These are phyloP conservation scores for Trichoderma atroviride DNA, from an alignment of 2,329 filamentous ascomycete genomes.

Conservation along the genomic window DNA sequence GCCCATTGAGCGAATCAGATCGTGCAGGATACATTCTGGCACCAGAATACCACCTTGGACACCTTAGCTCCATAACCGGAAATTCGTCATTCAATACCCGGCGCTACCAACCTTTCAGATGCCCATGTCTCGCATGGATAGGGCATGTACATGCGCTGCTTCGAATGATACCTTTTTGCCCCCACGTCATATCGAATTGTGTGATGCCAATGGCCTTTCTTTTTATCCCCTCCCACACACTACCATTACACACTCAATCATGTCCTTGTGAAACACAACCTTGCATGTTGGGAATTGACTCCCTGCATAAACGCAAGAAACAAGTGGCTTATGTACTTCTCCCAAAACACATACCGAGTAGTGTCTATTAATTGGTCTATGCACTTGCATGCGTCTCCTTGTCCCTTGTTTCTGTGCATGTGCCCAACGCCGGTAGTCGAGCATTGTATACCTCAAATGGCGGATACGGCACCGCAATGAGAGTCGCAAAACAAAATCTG, in stretches of 20 bases:
- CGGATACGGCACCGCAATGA: not conserved
- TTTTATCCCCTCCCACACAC: not conserved
- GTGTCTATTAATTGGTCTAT: not conserved
- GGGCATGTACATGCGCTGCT: not conserved
- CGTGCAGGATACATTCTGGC: not conserved
- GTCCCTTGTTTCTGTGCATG: not conserved
- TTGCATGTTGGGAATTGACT: not conserved
- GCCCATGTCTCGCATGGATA: conserved; percentile 22
- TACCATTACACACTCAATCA: not conserved
- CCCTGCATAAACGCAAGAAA: conserved; percentile 2
- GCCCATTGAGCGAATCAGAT: conserved; percentile 16
- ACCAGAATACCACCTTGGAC: not conserved
- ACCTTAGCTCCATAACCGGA: conserved; percentile 19
- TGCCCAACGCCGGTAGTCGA: not conserved
- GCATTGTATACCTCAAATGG: not conserved
- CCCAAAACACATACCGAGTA: not conserved
- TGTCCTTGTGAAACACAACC: conserved; percentile 11
- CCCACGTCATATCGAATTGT: conserved; percentile 14
- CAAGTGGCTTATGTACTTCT: not conserved
- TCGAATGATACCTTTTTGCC: not conserved
- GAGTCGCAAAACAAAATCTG: not conserved
- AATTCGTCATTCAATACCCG: conserved; percentile 21
- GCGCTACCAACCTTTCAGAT: not conserved
- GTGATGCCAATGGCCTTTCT: conserved; percentile 4
- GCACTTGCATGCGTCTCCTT: not conserved